These are phyloP conservation scores for Taphrina sp. DNA, from an alignment of 1,139 yeast genomes.

Conservation along the genomic window DNA sequence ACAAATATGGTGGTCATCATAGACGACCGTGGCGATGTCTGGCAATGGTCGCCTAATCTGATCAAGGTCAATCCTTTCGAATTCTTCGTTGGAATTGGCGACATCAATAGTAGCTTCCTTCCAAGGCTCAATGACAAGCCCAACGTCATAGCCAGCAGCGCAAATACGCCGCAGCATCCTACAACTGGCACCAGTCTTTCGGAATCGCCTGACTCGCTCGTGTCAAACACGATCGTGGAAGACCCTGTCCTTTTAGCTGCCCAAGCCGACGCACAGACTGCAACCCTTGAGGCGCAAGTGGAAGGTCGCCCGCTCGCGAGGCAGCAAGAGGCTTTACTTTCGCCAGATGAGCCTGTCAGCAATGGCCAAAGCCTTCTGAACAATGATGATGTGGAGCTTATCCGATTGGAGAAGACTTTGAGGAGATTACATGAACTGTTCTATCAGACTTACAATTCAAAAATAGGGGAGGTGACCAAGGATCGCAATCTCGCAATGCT, in stretches of 20 bases:
- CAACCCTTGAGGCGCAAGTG: slow-evolving; percentile 64
- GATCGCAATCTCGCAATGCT: slow-evolving; percentile 34
- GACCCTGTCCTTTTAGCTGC: slow-evolving; percentile 40
- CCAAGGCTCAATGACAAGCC: slow-evolving; percentile 55
- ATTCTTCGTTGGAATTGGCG: slow-evolving; percentile 96
- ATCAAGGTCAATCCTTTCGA: slow-evolving; percentile 93
- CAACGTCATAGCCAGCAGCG: slow-evolving; percentile 2
- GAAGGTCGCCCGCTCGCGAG: slow-evolving; percentile 79
- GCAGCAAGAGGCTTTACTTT: slow-evolving; percentile 63
- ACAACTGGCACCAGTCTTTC: slow-evolving; percentile 4
- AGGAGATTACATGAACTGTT: slow-evolving; percentile 63
- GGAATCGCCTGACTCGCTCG: slow-evolving; percentile 37
- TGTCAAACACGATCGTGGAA: slow-evolving; percentile 37
- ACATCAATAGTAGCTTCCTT: slow-evolving; percentile 86
- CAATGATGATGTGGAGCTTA: slow-evolving; percentile 80
- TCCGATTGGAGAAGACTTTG: slow-evolving; percentile 62
- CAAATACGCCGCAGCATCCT: slow-evolving; percentile 13
- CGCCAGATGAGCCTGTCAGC: slow-evolving; percentile 47
- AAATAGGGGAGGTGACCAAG: slow-evolving; percentile 31
- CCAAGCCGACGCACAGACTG: slow-evolving; percentile 55
- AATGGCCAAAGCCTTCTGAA: slow-evolving; percentile 50
- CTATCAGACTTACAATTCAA: slow-evolving; percentile 51
- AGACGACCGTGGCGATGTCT: slow-evolving; percentile 97
- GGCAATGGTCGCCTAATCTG: slow-evolving; percentile 95
- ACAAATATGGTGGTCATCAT: slow-evolving; percentile 95